phyloP scores from a whole-genome alignment of 2,329 filamentous ascomycete genomes.

The Plenodomus tracheiphilus region DNA sequence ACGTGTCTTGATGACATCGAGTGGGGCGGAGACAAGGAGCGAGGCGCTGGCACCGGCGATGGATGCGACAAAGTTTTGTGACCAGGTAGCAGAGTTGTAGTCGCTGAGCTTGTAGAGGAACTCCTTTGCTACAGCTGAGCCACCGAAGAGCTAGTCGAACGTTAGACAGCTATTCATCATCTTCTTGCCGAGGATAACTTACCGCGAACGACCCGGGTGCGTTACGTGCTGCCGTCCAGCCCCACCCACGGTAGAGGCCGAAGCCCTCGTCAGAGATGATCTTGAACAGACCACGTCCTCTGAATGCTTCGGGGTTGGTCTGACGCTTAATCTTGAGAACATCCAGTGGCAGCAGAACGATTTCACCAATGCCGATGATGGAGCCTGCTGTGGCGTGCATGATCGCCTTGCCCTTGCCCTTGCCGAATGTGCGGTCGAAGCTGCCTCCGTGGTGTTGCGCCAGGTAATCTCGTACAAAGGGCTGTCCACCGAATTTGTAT shows the following conservation, averaged over 20 bases:
- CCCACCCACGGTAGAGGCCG: constrained; percentile 92
- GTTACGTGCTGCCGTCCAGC: constrained; percentile 96
- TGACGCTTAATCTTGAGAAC: constrained; percentile 99
- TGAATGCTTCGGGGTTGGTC: constrained; percentile 98
- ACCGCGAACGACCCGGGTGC: constrained; percentile 96
- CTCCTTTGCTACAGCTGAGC: constrained; percentile 96
- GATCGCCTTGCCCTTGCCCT: constrained; percentile 96
- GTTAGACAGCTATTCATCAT: constrained; percentile 14
- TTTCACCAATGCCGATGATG: constrained; percentile 95
- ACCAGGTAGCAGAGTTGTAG: constrained; percentile 94
- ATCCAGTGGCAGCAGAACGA: constrained; percentile 90
- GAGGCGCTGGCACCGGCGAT: constrained; percentile 93
- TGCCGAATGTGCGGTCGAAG: constrained; percentile 90
- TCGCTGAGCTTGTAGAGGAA: constrained; percentile 87
- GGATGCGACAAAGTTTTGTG: constrained; percentile 96
- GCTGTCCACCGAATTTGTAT: constrained; percentile 99
- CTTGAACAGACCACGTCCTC: constrained; percentile 84
- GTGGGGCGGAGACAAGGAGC: constrained; percentile 95
- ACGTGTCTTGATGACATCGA: constrained; percentile 97
- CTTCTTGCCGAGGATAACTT: constrained; percentile 46
- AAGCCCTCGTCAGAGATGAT: constrained; percentile 95
- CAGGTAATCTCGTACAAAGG: constrained; percentile 89
- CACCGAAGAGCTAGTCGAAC: constrained; percentile 78
- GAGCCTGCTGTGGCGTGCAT: constrained; percentile 96
- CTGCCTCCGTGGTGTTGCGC: constrained; percentile 74